Evolutionary conservation across 1,284 basidiomycete genomes (phyloP).

Genomic region (Meripilus lineatus): DNA sequence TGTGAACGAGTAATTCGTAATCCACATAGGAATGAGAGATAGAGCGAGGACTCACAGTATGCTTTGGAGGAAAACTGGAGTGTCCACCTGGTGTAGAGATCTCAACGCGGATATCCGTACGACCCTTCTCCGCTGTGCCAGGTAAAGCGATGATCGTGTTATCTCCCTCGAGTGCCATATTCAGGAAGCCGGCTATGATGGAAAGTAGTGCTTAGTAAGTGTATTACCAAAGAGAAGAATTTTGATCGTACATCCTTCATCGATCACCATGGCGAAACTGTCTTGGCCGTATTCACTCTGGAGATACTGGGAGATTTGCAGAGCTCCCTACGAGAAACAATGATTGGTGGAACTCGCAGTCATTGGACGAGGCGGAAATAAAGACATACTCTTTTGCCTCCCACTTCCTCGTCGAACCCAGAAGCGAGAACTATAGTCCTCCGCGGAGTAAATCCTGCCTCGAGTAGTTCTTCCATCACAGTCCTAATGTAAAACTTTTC

Average conservation of each 20-base stretch:
- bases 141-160: constrained; percentile 43
- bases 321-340: constrained; percentile 39
- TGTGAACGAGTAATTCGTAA: constrained; percentile 14
- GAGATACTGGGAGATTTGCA: constrained; percentile 39
- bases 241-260: constrained; percentile 39
- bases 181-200: neutral
- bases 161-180: constrained; percentile 23
- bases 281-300: constrained; percentile 47
- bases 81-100: constrained; percentile 63
- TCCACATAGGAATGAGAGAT: neutral
- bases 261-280: constrained; percentile 51
- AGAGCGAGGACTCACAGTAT: constrained; percentile 35
- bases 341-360: neutral
- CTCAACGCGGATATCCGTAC: constrained; percentile 48
- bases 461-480: constrained; percentile 49
- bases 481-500: constrained; percentile 31
- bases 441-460: constrained; percentile 44
- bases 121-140: constrained; percentile 62
- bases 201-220: neutral
- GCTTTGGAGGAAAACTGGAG: constrained; percentile 55
- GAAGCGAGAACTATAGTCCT: constrained; percentile 56
- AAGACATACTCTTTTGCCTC: constrained; percentile 44
- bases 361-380: neutral
- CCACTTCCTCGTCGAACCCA: constrained; percentile 68
- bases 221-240: no score